phyloP scores from a whole-genome alignment of 208 protist genomes.

The Lotmaria passim region DNA sequence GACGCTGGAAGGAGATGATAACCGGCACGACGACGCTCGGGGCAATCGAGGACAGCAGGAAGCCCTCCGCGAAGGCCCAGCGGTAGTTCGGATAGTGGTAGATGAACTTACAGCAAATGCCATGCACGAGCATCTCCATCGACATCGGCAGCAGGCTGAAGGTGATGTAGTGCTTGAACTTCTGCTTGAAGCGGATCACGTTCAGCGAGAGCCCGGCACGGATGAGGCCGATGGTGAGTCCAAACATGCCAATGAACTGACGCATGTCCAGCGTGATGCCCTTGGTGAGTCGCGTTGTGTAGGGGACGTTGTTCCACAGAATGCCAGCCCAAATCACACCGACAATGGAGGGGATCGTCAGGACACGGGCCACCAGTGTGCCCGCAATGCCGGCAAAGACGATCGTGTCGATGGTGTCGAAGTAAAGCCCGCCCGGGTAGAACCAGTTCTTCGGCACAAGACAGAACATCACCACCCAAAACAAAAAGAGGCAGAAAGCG shows the following conservation, averaged over 20 bases:
- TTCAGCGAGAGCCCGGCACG: constrained; percentile 65
- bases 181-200: constrained; percentile 52
- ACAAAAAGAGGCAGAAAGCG: constrained; percentile 47
- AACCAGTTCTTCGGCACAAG: constrained; percentile 47
- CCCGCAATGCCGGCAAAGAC: constrained; percentile 54
- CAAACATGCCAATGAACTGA: constrained; percentile 44
- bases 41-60: constrained; percentile 52
- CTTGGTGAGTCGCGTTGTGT: constrained; percentile 43
- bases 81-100: constrained; percentile 51
- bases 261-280: constrained; percentile 50
- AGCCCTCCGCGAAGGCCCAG: constrained; percentile 57
- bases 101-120: constrained; percentile 45
- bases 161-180: constrained; percentile 50
- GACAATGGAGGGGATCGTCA: constrained; percentile 51
- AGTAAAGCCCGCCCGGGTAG: constrained; percentile 61
- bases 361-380: constrained; percentile 38
- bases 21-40: constrained; percentile 54
- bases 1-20: constrained; percentile 52
- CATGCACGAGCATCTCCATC: constrained; percentile 53
- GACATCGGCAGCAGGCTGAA: constrained; percentile 53
- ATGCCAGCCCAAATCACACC: constrained; percentile 57
- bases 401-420: constrained; percentile 57
- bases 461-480: constrained; percentile 64
- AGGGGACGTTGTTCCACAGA: constrained; percentile 66
- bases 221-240: constrained; percentile 55